Percentiles rank a stretch among this genome's conserved stretches.
Evolutionary conservation across 495 filamentous ascomycete species (phyloP).

Genomic region (Amorphotheca resinae): DNA sequence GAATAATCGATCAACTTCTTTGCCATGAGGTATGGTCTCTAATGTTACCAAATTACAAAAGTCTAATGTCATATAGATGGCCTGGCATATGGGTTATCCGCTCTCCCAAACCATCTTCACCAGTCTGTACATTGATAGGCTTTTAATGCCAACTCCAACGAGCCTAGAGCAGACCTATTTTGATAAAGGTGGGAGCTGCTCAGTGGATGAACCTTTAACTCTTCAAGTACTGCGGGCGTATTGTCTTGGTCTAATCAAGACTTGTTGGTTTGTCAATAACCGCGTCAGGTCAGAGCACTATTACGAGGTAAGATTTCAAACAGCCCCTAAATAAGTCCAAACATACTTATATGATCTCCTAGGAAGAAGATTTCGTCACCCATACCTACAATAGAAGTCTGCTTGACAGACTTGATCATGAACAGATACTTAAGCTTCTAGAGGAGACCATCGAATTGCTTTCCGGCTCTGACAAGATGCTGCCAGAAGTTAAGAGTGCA

Average conservation of each 20-base stretch:
- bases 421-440: constrained; percentile 46
- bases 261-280: constrained; percentile 66
- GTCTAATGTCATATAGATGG: constrained; percentile 49
- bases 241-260: constrained; percentile 72
- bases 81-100: constrained; percentile 91
- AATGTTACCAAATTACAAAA: constrained; percentile 3
- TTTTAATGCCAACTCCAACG: constrained; percentile 59
- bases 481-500: constrained; percentile 41
- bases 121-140: constrained; percentile 79
- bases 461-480: constrained; percentile 26
- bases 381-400: constrained; percentile 76
- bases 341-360: constrained; percentile 1
- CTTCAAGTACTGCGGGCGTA: constrained; percentile 69
- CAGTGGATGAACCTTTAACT: constrained; percentile 32
- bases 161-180: constrained; percentile 62
- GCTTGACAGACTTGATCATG: constrained; percentile 45
- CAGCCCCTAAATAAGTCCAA: no score
- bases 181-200: constrained; percentile 20
- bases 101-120: constrained; percentile 91
- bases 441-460: constrained; percentile 46
- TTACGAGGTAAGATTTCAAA: constrained; percentile 59
- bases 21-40: constrained; percentile 60
- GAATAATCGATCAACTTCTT: constrained; percentile 88
- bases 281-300: constrained; percentile 66
- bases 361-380: constrained; percentile 95